phyloP scores from a whole-genome alignment of 176 grass and related monocot genomes.

The Miscanthus lutarioriparius region DNA sequence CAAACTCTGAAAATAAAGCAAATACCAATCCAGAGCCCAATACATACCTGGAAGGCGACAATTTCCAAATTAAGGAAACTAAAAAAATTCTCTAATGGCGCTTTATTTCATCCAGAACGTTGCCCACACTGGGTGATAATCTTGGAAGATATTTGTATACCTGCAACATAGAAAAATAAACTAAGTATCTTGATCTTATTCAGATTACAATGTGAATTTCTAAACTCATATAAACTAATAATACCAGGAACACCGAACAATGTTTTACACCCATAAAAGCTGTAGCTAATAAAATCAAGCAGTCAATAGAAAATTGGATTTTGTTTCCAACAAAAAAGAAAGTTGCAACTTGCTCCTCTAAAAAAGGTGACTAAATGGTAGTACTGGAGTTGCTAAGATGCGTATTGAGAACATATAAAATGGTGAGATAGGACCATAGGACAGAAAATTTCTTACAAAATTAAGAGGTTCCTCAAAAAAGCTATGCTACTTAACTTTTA shows the following conservation, averaged over 20 bases:
- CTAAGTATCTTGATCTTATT: constrained; percentile 12
- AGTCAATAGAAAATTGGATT: constrained; percentile 7
- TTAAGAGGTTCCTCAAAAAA: not conserved
- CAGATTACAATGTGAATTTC: not conserved
- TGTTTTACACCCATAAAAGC: constrained; percentile 15
- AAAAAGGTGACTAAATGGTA: not conserved
- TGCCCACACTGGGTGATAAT: constrained; percentile 76
- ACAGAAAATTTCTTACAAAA: not conserved
- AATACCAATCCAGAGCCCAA: not conserved
- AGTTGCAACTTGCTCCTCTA: not conserved
- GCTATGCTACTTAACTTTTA: not conserved
- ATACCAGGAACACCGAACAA: constrained; percentile 21
- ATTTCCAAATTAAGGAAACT: constrained; percentile 21
- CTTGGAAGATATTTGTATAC: constrained; percentile 96
- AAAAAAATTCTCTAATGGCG: constrained; percentile 61
- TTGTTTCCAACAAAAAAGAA: not conserved
- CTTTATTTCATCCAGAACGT: constrained; percentile 71
- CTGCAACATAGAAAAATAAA: constrained; percentile 51
- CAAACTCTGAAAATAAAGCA: not conserved
- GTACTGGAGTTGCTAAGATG: not conserved
- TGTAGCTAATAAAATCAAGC: not conserved
- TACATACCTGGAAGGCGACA: constrained; percentile 29
- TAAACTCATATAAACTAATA: not conserved
- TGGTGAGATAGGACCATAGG: not conserved
- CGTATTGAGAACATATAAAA: not conserved